Conservation (phyloP, 495 filamentous ascomycete species). For the Lophiostoma macrostomum region DNA sequence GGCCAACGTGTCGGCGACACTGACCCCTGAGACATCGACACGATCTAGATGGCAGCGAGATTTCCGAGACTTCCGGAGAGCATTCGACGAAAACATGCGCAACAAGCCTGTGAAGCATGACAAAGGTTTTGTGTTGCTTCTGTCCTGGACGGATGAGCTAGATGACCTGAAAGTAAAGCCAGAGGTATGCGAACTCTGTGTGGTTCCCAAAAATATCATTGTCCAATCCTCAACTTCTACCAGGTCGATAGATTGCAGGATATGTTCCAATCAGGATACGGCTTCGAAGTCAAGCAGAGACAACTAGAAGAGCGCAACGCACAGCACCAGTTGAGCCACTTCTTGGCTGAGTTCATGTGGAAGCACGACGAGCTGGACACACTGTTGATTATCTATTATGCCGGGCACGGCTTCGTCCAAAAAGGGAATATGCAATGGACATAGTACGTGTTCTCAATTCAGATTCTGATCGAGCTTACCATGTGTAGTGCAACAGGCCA, state of each 20-base stretch:
- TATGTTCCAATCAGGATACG: conserved; percentile 26
- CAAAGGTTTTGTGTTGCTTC: conserved; percentile 29
- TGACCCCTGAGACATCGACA: too few relatives aligned
- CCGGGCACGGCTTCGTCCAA: conserved; percentile 38
- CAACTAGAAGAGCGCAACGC: conserved; percentile 29
- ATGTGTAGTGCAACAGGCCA: not conserved
- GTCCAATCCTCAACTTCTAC: not conserved
- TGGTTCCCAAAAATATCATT: not conserved
- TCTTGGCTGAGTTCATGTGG: conserved; percentile 18
- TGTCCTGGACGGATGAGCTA: conserved; percentile 33
- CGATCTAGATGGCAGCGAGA: too few relatives aligned
- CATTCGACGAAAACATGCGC: conserved; percentile 26
- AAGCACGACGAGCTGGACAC: conserved; percentile 30
- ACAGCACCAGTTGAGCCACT: conserved; percentile 22
- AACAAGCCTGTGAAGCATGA: conserved; percentile 29
- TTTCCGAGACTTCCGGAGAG: too few relatives aligned
- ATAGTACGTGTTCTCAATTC: too few relatives aligned
- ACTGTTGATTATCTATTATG: conserved; percentile 37
- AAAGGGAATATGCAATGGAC: too few relatives aligned
- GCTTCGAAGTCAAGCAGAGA: conserved; percentile 27
- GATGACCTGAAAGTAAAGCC: conserved; percentile 26
- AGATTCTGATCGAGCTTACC: too few relatives aligned
- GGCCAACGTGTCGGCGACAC: too few relatives aligned
- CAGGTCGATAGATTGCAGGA: conserved; percentile 25
- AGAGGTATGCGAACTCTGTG: conserved; percentile 16